phyloP scores from a whole-genome alignment of 2,329 filamentous ascomycete genomes.

The Claviceps monticola region DNA sequence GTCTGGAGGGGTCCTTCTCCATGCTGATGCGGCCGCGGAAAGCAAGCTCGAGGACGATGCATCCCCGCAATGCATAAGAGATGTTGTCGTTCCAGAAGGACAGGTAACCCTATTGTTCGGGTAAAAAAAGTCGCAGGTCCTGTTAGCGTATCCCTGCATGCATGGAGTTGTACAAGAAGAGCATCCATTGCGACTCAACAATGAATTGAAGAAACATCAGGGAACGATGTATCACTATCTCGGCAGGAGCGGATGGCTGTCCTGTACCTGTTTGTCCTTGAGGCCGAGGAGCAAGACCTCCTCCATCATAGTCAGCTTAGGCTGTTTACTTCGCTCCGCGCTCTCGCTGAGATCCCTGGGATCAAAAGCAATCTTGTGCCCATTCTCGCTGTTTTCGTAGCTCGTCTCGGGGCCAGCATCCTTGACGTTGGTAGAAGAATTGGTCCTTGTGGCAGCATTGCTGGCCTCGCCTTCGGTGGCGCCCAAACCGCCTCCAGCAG shows the following conservation, averaged over 20 bases:
- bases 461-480: constrained; percentile 40
- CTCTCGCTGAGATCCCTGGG: constrained; percentile 95
- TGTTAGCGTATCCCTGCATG: constrained; percentile 1
- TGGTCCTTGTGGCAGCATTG: constrained; percentile 41
- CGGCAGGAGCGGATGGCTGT: neutral
- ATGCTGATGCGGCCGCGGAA: constrained; percentile 95
- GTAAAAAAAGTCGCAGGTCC: constrained; percentile 1
- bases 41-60: constrained; percentile 94
- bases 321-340: constrained; percentile 91
- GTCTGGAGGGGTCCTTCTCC: constrained; percentile 87
- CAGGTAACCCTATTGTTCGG: constrained; percentile 62
- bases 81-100: constrained; percentile 99
- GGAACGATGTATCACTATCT: neutral
- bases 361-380: constrained; percentile 97
- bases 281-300: constrained; percentile 88
- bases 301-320: constrained; percentile 97
- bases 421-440: constrained; percentile 38
- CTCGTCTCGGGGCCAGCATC: constrained; percentile 58
- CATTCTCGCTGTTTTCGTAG: constrained; percentile 86
- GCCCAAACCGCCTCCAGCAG: constrained; percentile 50
- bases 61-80: constrained; percentile 90
- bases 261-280: constrained; percentile 90
- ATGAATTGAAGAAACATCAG: neutral
- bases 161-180: neutral
- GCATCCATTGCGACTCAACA: neutral